phyloP scores from a whole-genome alignment of 129 eudicot genomes.

The Gnaphalium uliginosum region DNA sequence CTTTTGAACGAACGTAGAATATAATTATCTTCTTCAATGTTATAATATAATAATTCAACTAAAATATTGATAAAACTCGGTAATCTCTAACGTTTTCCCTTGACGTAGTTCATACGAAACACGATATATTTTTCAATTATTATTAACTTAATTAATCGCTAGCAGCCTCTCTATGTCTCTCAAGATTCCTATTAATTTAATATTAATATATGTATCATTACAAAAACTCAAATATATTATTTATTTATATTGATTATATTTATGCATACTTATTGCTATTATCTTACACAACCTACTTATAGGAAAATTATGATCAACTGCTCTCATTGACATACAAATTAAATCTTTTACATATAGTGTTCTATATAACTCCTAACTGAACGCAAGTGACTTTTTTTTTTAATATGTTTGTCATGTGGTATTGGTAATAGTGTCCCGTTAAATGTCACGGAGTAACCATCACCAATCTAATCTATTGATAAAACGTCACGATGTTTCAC shows the following conservation, averaged over 20 bases:
- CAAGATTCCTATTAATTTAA: background rate
- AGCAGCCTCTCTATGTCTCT: conserved; percentile 33
- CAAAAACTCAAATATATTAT: background rate
- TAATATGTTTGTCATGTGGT: too few species aligned
- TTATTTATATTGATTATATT: background rate
- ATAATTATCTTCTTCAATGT: background rate
- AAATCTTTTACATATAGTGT: background rate
- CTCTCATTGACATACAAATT: background rate
- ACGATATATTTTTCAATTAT: conserved; percentile 13
- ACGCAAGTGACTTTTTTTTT: too few species aligned
- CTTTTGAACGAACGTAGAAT: background rate
- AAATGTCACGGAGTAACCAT: too few species aligned
- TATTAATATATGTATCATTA: background rate
- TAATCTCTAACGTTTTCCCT: background rate
- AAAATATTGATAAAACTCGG: background rate
- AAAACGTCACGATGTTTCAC: too few species aligned
- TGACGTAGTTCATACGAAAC: conserved; percentile 21
- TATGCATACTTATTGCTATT: background rate
- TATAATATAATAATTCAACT: background rate
- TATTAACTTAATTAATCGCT: background rate
- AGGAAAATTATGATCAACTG: background rate
- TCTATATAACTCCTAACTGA: too few species aligned
- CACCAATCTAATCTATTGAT: too few species aligned
- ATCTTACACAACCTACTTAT: background rate
- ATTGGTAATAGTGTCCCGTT: too few species aligned